phyloP scores from a whole-genome alignment of 2,329 filamentous ascomycete genomes.

The Talaromyces sp. region DNA sequence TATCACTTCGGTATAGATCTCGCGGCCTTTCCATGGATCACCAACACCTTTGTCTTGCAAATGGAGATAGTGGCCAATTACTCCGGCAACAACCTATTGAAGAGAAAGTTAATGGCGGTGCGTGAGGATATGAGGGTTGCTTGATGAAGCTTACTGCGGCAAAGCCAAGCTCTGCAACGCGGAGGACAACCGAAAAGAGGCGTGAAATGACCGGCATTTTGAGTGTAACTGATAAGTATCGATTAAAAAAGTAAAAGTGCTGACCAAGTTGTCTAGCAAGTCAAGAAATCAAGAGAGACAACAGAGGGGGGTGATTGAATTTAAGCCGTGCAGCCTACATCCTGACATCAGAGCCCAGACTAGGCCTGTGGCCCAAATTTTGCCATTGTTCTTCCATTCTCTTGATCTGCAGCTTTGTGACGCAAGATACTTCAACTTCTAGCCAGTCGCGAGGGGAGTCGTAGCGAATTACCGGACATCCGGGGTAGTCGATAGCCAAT shows the following conservation, averaged over 20 bases:
- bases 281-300: background rate
- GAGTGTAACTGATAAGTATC: background rate
- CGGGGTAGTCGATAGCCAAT: background rate
- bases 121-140: slow-evolving; percentile 14
- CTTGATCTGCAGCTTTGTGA: background rate
- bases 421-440: background rate
- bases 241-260: background rate
- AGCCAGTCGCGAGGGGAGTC: background rate
- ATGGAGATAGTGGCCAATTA: slow-evolving; percentile 64
- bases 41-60: slow-evolving; percentile 31
- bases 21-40: slow-evolving; percentile 56
- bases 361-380: background rate
- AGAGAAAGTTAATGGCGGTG: slow-evolving; percentile 12
- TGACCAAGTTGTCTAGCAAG: background rate
- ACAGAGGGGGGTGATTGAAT: slow-evolving; percentile 3
- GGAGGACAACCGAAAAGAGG: slow-evolving; percentile 53
- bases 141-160: slow-evolving; percentile 51
- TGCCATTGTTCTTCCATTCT: background rate
- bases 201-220: slow-evolving; percentile 50
- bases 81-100: slow-evolving; percentile 55
- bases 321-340: slow-evolving; percentile 3
- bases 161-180: slow-evolving; percentile 61
- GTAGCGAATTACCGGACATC: background rate
- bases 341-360: background rate
- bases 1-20: slow-evolving; percentile 71